A percentile compares a stretch with the other conserved stretches of the same genome.
Evolutionary conservation across 2,329 filamentous ascomycete genomes (phyloP).

Genomic region (Aaosphaeria arxii): DNA sequence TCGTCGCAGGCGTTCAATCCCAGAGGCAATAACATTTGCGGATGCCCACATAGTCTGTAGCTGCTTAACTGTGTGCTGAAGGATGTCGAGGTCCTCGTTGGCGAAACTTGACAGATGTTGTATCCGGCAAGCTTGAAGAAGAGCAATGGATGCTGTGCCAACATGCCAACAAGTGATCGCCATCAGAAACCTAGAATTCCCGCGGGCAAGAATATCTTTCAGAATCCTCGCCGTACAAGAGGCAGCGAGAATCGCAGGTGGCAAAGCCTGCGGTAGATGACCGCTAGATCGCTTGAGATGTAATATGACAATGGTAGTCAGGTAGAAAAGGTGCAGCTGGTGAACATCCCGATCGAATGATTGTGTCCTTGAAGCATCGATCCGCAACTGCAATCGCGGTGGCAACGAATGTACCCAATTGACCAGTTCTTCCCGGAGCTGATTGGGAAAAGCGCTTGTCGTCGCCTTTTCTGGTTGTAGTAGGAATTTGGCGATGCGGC

Average conservation of each 20-base stretch:
- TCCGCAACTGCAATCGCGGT: slow-evolving; percentile 8
- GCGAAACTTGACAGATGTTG: slow-evolving; percentile 12
- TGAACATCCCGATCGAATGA: slow-evolving; percentile 19
- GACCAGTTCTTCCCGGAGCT: slow-evolving; percentile 16
- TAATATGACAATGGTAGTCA: slow-evolving; percentile 19
- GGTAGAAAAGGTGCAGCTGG: slow-evolving; percentile 19
- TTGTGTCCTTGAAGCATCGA: slow-evolving; percentile 12
- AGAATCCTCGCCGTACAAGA: slow-evolving; percentile 19
- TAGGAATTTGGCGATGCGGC: slow-evolving; percentile 16
- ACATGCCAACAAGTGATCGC: slow-evolving; percentile 22
- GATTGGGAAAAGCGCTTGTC: slow-evolving; percentile 5
- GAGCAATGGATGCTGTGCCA: slow-evolving; percentile 19
- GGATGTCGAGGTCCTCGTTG: slow-evolving; percentile 17
- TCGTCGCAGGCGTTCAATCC: slow-evolving; percentile 16
- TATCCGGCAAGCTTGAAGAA: slow-evolving; percentile 18
- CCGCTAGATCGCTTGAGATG: slow-evolving; percentile 18
- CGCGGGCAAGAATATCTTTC: slow-evolving; percentile 17
- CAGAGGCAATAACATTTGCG: slow-evolving; percentile 16
- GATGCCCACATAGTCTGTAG: slow-evolving; percentile 22
- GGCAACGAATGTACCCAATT: slow-evolving; percentile 17
- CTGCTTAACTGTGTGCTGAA: slow-evolving; percentile 13
- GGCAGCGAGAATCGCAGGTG: slow-evolving; percentile 18
- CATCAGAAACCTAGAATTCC: slow-evolving; percentile 19
- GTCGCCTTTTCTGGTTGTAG: slow-evolving; percentile 9
- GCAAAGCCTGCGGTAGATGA: slow-evolving; percentile 18